Evolutionary conservation across 2,329 filamentous ascomycete species (phyloP), one percentile per base, ranked within the genome.

Genomic region (Monosporascus ibericus): DNA sequence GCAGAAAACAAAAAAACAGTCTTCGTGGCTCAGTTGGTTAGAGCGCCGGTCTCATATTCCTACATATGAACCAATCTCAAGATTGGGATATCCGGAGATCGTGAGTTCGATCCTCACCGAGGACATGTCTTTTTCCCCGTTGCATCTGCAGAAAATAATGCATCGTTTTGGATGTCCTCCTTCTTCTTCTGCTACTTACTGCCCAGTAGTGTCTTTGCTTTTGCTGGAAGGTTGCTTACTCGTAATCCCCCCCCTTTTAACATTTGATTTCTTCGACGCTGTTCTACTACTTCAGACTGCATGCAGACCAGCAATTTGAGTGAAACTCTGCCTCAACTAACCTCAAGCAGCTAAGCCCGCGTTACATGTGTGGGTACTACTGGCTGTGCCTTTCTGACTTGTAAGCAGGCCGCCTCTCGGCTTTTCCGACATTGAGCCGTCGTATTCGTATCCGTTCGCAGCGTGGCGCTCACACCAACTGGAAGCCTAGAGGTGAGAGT

Each of bases 21-120:
- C 65, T 71, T 69, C 62, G 65, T 72, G 68, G 68, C 69, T 71
- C 66, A 70, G 69, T 71, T 70, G 69, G 68, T 66, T 68, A 71
- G 67, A 71, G 69, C 68, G 70, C 71, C 68, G 68, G 69, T 71
- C 68, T 71, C 68, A 70, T 71, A 71, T 39, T 39, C 2, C 4
- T 39, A 17, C 37, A 11, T 40, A 40, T 40, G 39, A 40, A 40
- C n/a, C 39, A 40, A 18, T 18, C 39, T 40, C 5, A 18, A 40
- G 39, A 20, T 18, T 40, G 39, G 39, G 39, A 40, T 40, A 40
- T 40, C 17, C 39, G 39, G 39, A 40, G 39, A 40, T 40, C 39
- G 39, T 20, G n/a, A 40, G 39, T 40, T 40, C 39, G 39, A 40
- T 40, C 39, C 39, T 39, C n/a, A 20, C 39, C 39, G 39, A 40